phyloP scores from a whole-genome alignment of 495 filamentous ascomycete species.

The Durotheca rogersii region DNA sequence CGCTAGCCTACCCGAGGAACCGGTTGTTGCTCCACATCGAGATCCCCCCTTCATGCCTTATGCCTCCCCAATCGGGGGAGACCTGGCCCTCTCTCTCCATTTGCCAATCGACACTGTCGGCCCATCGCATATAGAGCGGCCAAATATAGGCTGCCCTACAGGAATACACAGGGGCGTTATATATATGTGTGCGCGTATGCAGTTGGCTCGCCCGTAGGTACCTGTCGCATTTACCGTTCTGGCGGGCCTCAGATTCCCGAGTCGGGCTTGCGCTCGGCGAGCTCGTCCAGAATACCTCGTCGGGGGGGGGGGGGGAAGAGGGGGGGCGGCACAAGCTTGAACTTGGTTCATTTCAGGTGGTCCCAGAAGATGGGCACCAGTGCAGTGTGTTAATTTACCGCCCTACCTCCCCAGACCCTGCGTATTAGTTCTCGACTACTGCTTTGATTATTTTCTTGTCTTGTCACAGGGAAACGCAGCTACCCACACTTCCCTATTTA shows the following conservation, averaged over 20 bases:
- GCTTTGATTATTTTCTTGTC: too few relatives aligned
- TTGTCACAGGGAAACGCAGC: too few relatives aligned
- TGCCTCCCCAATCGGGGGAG: neutral
- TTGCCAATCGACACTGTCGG: constrained; percentile 6
- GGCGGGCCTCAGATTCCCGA: neutral
- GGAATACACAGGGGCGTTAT: constrained; percentile 19
- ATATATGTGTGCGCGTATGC: neutral
- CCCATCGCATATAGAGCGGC: neutral
- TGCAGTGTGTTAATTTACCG: too few relatives aligned
- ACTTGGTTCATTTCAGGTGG: too few relatives aligned
- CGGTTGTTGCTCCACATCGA: constrained; percentile 10
- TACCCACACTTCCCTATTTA: too few relatives aligned
- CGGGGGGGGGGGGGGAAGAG: too few relatives aligned
- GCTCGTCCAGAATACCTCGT: too few relatives aligned
- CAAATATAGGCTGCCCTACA: constrained; percentile 5
- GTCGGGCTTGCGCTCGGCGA: constrained; percentile 2
- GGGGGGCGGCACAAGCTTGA: constrained; percentile 26
- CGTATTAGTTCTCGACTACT: too few relatives aligned
- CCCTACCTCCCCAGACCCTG: too few relatives aligned
- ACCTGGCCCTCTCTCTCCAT: neutral
- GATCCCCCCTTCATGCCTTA: constrained; percentile 3
- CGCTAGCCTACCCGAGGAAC: constrained; percentile 3
- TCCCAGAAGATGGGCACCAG: too few relatives aligned
- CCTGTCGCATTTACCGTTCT: neutral
- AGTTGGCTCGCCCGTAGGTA: neutral